These are phyloP conservation scores for Tylopilus sp. DNA, from an alignment of 768 basidiomycete species.

Conservation along the genomic window DNA sequence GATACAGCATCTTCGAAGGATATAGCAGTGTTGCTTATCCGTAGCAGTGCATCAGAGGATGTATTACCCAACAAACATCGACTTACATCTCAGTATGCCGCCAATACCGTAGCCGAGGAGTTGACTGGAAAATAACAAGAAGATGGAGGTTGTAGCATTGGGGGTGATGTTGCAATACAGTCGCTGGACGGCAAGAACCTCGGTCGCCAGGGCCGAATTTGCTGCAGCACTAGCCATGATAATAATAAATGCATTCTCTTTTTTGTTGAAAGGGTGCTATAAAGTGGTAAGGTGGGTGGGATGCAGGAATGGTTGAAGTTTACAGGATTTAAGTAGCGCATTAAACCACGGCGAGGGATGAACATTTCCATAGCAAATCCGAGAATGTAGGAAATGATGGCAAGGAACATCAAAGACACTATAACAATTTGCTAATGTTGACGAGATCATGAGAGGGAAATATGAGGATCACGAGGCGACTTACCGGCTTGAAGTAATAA, in stretches of 20 bases:
- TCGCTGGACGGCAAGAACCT: constrained; percentile 52
- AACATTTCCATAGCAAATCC: constrained; percentile 44
- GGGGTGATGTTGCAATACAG: constrained; percentile 52
- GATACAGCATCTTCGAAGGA: constrained; percentile 42
- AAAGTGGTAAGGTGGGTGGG: background rate
- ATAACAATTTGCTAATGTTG: constrained; percentile 43
- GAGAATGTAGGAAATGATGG: constrained; percentile 48
- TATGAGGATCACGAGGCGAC: background rate
- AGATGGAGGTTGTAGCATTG: constrained; percentile 42
- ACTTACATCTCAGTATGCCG: constrained; percentile 47
- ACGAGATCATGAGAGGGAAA: background rate
- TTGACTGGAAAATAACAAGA: constrained; percentile 37
- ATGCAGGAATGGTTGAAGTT: background rate
- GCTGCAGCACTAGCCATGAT: constrained; percentile 57
- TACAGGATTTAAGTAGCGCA: constrained; percentile 53
- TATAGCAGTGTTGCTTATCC: constrained; percentile 36
- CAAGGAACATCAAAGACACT: constrained; percentile 53
- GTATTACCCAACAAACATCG: background rate
- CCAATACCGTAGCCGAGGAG: constrained; percentile 53
- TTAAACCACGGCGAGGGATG: constrained; percentile 43
- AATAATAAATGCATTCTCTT: constrained; percentile 56
- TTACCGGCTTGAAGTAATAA: constrained; percentile 58
- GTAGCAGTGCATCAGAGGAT: background rate
- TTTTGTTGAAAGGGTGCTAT: constrained; percentile 58
- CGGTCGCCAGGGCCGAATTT: constrained; percentile 50